A percentile compares a stretch with the other conserved stretches of the same genome.
Conservation (phyloP, 2,329 filamentous ascomycete species). For the Aspergillus ruber region DNA sequence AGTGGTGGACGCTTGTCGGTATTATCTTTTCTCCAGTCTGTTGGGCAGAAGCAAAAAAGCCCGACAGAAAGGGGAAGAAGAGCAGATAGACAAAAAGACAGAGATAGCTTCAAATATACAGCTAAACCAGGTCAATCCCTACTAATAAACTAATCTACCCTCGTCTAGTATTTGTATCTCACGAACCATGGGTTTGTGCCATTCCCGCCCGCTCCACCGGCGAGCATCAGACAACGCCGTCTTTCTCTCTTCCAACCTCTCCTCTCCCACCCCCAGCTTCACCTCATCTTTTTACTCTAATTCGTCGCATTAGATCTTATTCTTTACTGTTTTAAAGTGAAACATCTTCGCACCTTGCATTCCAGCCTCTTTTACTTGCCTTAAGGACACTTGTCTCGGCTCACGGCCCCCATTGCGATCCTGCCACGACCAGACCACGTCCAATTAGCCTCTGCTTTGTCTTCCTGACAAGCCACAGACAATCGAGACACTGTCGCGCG, state of each 20-base stretch:
- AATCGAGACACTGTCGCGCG: background rate
- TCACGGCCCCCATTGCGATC: slow-evolving; percentile 1
- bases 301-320: background rate
- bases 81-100: too few species aligned
- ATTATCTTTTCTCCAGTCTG: too few species aligned
- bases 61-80: too few species aligned
- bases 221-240: background rate
- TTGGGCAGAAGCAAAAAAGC: too few species aligned
- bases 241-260: background rate
- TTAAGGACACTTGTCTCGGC: background rate
- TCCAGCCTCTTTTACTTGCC: background rate
- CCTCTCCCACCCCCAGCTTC: background rate
- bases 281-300: background rate
- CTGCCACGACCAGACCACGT: background rate
- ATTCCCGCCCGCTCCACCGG: slow-evolving; percentile 1
- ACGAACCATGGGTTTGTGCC: slow-evolving; percentile 1
- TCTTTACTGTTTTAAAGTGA: background rate
- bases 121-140: too few species aligned
- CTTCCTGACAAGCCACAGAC: background rate
- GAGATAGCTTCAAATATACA: too few species aligned
- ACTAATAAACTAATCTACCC: too few species aligned
- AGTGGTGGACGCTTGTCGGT: too few species aligned
- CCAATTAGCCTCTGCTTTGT: background rate
- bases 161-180: too few species aligned
- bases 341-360: background rate